A percentile compares a stretch with the other conserved stretches of the same genome.
Conservation (phyloP, 345 rosid genomes). For the Eutrema yunnanense region DNA sequence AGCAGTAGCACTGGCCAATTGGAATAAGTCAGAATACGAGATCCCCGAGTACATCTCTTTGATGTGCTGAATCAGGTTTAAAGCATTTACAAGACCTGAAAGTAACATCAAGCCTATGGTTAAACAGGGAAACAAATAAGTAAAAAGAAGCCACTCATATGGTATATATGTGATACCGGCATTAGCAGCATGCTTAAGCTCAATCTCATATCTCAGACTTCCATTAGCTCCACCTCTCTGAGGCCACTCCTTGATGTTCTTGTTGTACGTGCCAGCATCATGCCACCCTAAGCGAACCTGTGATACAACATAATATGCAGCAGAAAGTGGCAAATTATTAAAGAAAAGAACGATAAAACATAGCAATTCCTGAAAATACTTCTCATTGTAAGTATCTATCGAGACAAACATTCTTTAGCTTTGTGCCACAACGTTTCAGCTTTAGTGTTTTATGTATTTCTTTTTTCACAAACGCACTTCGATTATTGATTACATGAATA, state of each 20-base stretch:
- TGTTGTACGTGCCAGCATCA: slow-evolving; percentile 93
- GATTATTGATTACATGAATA: too few relatives aligned
- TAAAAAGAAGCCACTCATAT: not conserved
- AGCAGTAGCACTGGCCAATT: slow-evolving; percentile 92
- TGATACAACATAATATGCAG: not conserved
- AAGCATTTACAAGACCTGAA: slow-evolving; percentile 82
- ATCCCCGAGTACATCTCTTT: slow-evolving; percentile 78
- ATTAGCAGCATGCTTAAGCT: slow-evolving; percentile 93
- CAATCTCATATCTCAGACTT: slow-evolving; percentile 83
- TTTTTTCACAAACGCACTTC: not conserved
- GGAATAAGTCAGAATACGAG: slow-evolving; percentile 87
- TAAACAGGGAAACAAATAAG: not conserved
- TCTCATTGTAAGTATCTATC: too few relatives aligned
- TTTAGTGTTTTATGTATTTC: too few relatives aligned
- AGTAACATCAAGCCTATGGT: not conserved
- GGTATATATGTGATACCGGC: slow-evolving; percentile 53
- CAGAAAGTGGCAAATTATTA: not conserved
- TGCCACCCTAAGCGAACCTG: slow-evolving; percentile 97
- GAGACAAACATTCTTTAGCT: too few relatives aligned
- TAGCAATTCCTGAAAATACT: not conserved
- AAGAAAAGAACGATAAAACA: not conserved
- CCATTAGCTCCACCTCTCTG: slow-evolving; percentile 92
- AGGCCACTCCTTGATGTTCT: slow-evolving; percentile 84
- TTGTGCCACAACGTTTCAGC: too few relatives aligned
- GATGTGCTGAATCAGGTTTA: slow-evolving; percentile 71